phyloP scores from a whole-genome alignment of 1,139 yeast genomes.

The Eremothecium gossypii region DNA sequence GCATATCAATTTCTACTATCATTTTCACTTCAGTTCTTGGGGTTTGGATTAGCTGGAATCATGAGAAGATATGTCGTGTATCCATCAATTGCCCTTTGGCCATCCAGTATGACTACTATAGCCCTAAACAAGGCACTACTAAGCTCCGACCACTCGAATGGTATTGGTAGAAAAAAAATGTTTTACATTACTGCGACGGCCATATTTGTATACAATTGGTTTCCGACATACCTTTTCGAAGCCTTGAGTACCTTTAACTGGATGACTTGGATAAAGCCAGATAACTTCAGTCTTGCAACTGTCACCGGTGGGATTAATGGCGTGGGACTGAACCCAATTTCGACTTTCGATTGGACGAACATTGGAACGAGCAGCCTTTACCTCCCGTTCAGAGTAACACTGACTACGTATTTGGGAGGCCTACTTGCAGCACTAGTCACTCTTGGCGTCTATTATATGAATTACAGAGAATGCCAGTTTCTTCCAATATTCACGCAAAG shows the following conservation, averaged over 20 bases:
- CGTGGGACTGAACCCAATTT: slow-evolving; percentile 46
- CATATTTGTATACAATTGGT: slow-evolving; percentile 46
- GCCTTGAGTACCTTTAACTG: slow-evolving; percentile 41
- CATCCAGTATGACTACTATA: slow-evolving; percentile 43
- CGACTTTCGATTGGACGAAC: slow-evolving; percentile 44
- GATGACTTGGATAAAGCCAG: slow-evolving; percentile 56
- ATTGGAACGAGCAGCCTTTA: not conserved
- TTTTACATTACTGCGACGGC: slow-evolving; percentile 35
- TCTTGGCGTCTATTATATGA: slow-evolving; percentile 42
- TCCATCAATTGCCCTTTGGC: slow-evolving; percentile 51
- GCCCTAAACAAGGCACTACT: slow-evolving; percentile 51
- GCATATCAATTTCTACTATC: slow-evolving; percentile 46
- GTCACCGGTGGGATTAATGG: slow-evolving; percentile 47
- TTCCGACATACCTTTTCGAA: slow-evolving; percentile 35
- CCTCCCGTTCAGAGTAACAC: slow-evolving; percentile 40
- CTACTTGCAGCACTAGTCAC: slow-evolving; percentile 36
- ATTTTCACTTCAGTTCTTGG: slow-evolving; percentile 48
- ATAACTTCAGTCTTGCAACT: slow-evolving; percentile 43
- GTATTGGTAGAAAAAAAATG: slow-evolving; percentile 39
- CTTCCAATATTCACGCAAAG: slow-evolving; percentile 46
- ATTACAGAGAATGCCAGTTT: slow-evolving; percentile 43
- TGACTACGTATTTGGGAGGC: slow-evolving; percentile 37
- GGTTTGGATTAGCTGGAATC: slow-evolving; percentile 57
- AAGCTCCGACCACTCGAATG: slow-evolving; percentile 39
- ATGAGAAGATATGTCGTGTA: slow-evolving; percentile 48